Base-by-base conservation (phyloP, 345 rosid species). In the Gossypium longicalyx region DNA sequence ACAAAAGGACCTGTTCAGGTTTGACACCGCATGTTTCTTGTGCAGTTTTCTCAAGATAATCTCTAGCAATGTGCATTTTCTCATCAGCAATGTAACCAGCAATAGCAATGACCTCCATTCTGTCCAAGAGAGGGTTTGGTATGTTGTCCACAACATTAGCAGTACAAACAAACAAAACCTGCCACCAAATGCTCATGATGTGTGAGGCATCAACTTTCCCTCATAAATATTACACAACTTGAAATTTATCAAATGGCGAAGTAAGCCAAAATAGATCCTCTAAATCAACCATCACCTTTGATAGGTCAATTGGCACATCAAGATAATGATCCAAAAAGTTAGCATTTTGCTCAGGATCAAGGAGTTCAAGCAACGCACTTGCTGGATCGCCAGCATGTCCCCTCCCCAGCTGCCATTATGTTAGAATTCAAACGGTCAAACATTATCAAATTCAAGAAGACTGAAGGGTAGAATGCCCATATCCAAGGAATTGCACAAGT, bases 371-470 rank as follows among this genome's bases (percentile, higher is more conserved):
- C 86, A 96, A 80, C 34, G 99, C 99, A 79, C 99, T 96, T 63
- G 98, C 99, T 41, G 99, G 99, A 79, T 96, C 99, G 66, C 99
- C 99, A 74, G 93, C 83, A 81, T 93, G 98, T 73, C 99, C 99
- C 79, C 89, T 89, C 71, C 99, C 99, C 78, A 96, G 85, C 99
- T 96, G 89, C 70, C 82, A 60, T 72, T 29, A 70, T 52, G n/a
- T 70, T 27, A 52, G 59, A 52, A 52, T 70, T 70, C 45, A 57
- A 67, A 12, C 43, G 66, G 34, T 77, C 53, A 69, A 4, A 2
- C 49, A 52, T 49, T 29, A 52, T 17, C 61, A 60, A 66, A 38
- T 43, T 19, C 44, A 71, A 58, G 15, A 22, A 64, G 49, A 51
- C 60, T 4, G 34, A 38, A 52, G 52, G 1, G n/a, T 53, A 5